Evolutionary conservation across 163 green algal species (phyloP), one percentile per base, ranked within the genome.

Genomic region (Chloromonas sp.): DNA sequence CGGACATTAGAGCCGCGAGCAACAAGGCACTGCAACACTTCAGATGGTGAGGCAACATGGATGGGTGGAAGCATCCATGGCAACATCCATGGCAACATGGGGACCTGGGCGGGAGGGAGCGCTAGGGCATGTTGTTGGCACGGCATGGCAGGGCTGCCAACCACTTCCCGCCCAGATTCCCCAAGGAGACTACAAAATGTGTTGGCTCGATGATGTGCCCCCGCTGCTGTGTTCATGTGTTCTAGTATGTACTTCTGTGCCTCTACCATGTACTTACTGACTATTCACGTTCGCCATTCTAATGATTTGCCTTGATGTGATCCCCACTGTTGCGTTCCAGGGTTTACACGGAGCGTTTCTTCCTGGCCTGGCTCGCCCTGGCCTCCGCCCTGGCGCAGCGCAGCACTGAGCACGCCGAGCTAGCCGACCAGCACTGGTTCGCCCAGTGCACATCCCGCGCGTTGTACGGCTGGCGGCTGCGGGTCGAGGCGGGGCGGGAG

Each of bases 21-120:
- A 81, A 81, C 77, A n/a, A 57, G 14, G 77, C 77, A 3, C n/a
- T 57, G 14, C n/a, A 81, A 3, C 77, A 81, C 77, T 81, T 81
- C 77, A 36, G 66, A 5, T 15, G 66, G 66, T 74, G 66, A 5
- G 66, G 36, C 36, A 36, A 36, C 36, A 36, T 36, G 36, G 36
- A 36, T 36, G 36, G 36, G 36, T 36, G 36, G 36, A 36, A 36
- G 36, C 36, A 36, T 36, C 36, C 36, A 36, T 36, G 36, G 36
- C 36, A 36, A 36, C 36, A 36, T 36, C 36, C 36, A 36, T 36
- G 36, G 36, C 36, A 36, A 36, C 36, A 36, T 36, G 36, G 36
- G 36, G 36, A 36, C 36, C 36, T 36, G 36, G 36, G 36, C 36
- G 36, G 36, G 36, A 36, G 36, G 36, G 36, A 36, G 36, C 36